Base-by-base conservation (phyloP, 2,329 filamentous ascomycete species). In the Plectosphaerella cucumerina region DNA sequence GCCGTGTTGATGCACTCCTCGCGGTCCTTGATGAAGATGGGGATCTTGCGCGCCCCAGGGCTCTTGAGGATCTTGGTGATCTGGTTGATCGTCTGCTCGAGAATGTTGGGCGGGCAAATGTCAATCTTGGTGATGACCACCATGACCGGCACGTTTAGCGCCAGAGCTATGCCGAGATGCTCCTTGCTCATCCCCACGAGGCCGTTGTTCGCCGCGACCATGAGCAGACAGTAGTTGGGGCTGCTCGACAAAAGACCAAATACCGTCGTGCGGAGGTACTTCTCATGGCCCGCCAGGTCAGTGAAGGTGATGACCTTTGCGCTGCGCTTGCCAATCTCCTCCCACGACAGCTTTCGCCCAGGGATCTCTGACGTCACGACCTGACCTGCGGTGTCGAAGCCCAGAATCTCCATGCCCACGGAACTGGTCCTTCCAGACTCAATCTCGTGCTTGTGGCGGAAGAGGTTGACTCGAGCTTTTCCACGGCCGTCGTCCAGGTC, bases 321-420 rank as follows among this genome's bases (percentile, higher is more conserved):
- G 61, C 90, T 95, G 58, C 91, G 87, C 70, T 89, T 90, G 49
- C 94, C 94, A 64, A 99, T 97, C 67, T 99, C 94, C 67, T 97
- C 93, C 94, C 94, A 99, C 4, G 92, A 93, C 33, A 97, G 75
- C 58, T 82, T 82, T 41, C 94, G 83, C 1, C 91, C 93, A 2
- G 92, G 89, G 1, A 86, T 87, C 52, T 87, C 87, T 37, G 89
- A 93, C 15, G 85, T 82, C 15, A 97, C 81, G 23, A 96, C 87
- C 22, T 92, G 83, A 23, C 94, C 93, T 50, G 81, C 80, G 47
- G 87, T 90, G 68, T 97, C 91, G 60, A 97, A 99, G 2, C 94
- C 94, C 87, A 97, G 91, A 55, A 97, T 97, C 69, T 99, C 94
- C 92, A 97, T 95, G 41, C 94, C 93, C 1, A 99, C 94, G 0